Evolutionary conservation across 78 protist genomes (phyloP), one percentile per base, ranked within the genome.

Genomic region (Bodo saltans): DNA sequence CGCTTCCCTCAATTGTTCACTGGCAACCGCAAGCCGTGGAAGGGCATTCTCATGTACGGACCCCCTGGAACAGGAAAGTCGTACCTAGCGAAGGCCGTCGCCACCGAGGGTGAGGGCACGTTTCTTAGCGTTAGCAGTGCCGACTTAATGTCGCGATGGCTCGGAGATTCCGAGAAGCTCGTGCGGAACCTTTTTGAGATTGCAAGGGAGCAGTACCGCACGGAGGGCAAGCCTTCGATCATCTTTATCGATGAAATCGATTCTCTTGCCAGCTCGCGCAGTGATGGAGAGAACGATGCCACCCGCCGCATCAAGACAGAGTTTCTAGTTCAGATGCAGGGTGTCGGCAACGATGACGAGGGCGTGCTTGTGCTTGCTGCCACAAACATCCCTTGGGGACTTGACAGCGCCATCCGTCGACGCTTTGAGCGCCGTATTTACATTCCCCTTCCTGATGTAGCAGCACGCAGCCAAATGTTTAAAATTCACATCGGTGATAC

Each of bases 241-340:
- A 89, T 98, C 74, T 98, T 98, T 78, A 83, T 98, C 35, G 99
- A 98, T 74, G 99, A 98, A 81, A 92, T 98, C 25, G 99, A 98
- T 80, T 92, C 99, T 8, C 70, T 98, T 23, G 70, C 91, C 72
- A 27, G 88, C 17, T 42, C 93, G 27, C 89, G 99, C 35, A 68
- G 91, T 0, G 98, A 96, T 38, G 38, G 42, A n/a, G 99, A 98
- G 78, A 40, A 73, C 42, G 99, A 97, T 70, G 3, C 96, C 2
- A 84, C 97, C 0, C 80, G 98, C 8, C 91, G 99, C 34, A 90
- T 98, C 53, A 98, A 98, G 86, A 98, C 97, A 0, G 99, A 98
- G 83, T 92, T 98, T 53, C 90, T 98, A n/a, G 97, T 97, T 35
- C 98, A 94, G 83, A 94, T 97, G 99, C 78, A 94, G 76, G 97